Evolutionary conservation across 2,329 filamentous ascomycete genomes (phyloP).

Genomic region (Anthostomella pinea): DNA sequence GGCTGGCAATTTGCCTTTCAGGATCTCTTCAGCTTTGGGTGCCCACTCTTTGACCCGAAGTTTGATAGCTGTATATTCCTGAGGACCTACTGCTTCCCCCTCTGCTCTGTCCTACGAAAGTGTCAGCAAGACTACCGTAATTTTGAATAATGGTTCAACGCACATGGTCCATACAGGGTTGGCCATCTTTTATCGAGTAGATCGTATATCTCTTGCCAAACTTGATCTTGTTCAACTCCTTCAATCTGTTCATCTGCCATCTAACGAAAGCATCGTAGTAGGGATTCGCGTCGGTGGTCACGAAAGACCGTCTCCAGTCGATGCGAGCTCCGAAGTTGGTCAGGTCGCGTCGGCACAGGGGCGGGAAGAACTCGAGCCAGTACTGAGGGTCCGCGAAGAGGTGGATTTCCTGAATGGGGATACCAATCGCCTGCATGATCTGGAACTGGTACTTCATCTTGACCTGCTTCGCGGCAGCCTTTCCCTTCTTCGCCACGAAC

Average conservation of each 20-base stretch:
- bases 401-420: conserved; percentile 85
- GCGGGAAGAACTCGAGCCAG: conserved; percentile 91
- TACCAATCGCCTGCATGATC: conserved; percentile 89
- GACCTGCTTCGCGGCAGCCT: conserved; percentile 83
- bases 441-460: conserved; percentile 96
- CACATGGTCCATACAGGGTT: conserved; percentile 78
- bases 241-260: conserved; percentile 95
- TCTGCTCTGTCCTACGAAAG: conserved; percentile 63
- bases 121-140: not conserved
- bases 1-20: conserved; percentile 76
- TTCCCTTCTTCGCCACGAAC: conserved; percentile 89
- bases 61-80: conserved; percentile 93
- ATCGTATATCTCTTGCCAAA: conserved; percentile 92
- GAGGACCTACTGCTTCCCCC: conserved; percentile 78
- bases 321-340: conserved; percentile 81
- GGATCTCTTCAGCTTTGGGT: conserved; percentile 64
- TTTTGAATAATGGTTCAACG: not conserved
- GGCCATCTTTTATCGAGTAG: conserved; percentile 85
- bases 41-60: conserved; percentile 89
- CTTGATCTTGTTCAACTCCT: conserved; percentile 87
- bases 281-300: conserved; percentile 94
- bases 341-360: conserved; percentile 75
- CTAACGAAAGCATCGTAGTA: conserved; percentile 94
- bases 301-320: conserved; percentile 89
- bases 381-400: conserved; percentile 87